phyloP scores from a whole-genome alignment of 805 yeast genomes.

The Starmera dryadoides region DNA sequence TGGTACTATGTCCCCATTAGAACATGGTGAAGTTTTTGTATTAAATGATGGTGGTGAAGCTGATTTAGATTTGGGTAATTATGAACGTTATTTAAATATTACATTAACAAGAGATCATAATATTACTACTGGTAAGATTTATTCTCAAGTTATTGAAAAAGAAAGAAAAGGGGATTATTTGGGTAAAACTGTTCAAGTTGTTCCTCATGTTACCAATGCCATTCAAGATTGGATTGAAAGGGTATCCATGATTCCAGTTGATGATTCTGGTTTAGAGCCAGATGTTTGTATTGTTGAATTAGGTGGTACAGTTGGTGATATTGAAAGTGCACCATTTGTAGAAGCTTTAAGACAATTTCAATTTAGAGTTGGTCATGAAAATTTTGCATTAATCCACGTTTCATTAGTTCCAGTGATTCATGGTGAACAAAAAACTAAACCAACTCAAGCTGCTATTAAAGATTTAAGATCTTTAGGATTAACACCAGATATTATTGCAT shows the following conservation, averaged over 20 bases:
- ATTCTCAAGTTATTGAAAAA: slow-evolving; percentile 85
- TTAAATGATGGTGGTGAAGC: slow-evolving; percentile 99
- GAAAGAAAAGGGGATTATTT: slow-evolving; percentile 96
- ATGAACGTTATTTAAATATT: slow-evolving; percentile 92
- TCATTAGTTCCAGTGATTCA: slow-evolving; percentile 96
- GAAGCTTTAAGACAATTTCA: slow-evolving; percentile 99
- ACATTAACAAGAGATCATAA: slow-evolving; percentile 92
- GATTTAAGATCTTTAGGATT: slow-evolving; percentile 94
- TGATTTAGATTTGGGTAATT: slow-evolving; percentile 95
- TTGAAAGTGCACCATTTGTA: slow-evolving; percentile 97
- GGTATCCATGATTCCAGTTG: slow-evolving; percentile 89
- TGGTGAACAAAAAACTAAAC: slow-evolving; percentile 98
- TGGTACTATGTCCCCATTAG: slow-evolving; percentile 98
- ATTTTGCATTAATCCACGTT: slow-evolving; percentile 93
- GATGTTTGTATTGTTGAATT: slow-evolving; percentile 95
- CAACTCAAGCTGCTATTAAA: slow-evolving; percentile 98
- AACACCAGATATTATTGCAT: slow-evolving; percentile 94
- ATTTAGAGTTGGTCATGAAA: slow-evolving; percentile 90
- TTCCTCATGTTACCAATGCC: slow-evolving; percentile 95
- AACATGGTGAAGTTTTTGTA: slow-evolving; percentile 98
- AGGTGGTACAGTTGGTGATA: slow-evolving; percentile 99
- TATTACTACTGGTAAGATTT: slow-evolving; percentile 97
- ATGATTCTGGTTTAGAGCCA: slow-evolving; percentile 78
- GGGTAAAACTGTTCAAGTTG: slow-evolving; percentile 99
- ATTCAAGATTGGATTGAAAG: slow-evolving; percentile 98